These are phyloP conservation scores for slime mould (Dictyostelium discoideum) DNA, from an alignment of 78 protist species.

Conservation along the genomic window dicty_2.7 NC_007088.5:6699501-6700000, in stretches of 20 bases:
- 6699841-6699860: conserved; percentile 1
- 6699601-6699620: not conserved
- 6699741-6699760: not conserved
- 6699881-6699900: conserved; percentile 7
- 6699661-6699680: not conserved
- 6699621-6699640: not conserved
- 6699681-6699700: not conserved
- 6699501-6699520: not conserved
- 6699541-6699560: not conserved
- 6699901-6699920: not conserved
- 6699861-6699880: not conserved
- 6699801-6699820: not conserved
- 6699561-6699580: not conserved
- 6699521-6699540: not conserved
- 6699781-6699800: not conserved
- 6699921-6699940: not conserved
- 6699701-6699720: not conserved
- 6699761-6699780: not conserved
- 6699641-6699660: not conserved
- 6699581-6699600: not conserved
- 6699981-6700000: not conserved
- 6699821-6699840: not conserved
- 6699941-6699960: conserved; percentile 17
- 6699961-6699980: conserved; percentile 17
- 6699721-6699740: not conserved